These are phyloP conservation scores for Haberlea rhodopensis DNA, from an alignment of 257 asterid species.

Conservation along the genomic window DNA sequence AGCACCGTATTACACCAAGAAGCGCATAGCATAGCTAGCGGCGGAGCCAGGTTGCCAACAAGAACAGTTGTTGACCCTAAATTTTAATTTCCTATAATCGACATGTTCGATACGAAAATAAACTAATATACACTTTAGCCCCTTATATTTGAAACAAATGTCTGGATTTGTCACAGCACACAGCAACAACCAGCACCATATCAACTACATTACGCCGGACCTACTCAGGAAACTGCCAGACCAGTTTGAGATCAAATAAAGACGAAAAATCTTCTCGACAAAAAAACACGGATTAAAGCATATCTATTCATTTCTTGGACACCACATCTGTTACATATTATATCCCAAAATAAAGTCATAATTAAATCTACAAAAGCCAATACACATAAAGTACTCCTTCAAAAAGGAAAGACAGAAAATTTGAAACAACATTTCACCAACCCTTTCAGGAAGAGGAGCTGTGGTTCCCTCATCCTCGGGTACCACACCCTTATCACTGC, in stretches of 20 bases:
- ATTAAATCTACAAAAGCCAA: neutral
- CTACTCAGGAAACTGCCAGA: too few relatives aligned
- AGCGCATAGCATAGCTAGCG: neutral
- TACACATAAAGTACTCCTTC: neutral
- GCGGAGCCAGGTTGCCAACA: neutral
- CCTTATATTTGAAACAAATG: neutral
- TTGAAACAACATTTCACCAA: conserved; percentile 9
- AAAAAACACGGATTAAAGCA: too few relatives aligned
- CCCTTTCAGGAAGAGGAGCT: conserved; percentile 57
- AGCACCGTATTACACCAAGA: neutral
- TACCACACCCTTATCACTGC: conserved; percentile 43
- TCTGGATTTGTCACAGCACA: neutral
- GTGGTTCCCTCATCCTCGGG: conserved; percentile 49
- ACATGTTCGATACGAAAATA: neutral
- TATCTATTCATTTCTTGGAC: neutral
- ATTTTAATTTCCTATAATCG: neutral
- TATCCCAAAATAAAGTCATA: neutral
- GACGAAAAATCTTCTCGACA: neutral
- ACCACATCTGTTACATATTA: neutral
- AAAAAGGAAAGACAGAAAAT: neutral
- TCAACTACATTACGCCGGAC: neutral
- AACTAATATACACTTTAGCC: neutral
- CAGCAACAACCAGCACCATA: neutral
- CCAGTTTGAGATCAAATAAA: too few relatives aligned
- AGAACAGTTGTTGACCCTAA: neutral